A percentile compares a stretch with the other conserved stretches of the same genome.
These are phyloP conservation scores for Panaeolus papilionaceus DNA, from an alignment of 768 basidiomycete genomes.

Conservation along the genomic window DNA sequence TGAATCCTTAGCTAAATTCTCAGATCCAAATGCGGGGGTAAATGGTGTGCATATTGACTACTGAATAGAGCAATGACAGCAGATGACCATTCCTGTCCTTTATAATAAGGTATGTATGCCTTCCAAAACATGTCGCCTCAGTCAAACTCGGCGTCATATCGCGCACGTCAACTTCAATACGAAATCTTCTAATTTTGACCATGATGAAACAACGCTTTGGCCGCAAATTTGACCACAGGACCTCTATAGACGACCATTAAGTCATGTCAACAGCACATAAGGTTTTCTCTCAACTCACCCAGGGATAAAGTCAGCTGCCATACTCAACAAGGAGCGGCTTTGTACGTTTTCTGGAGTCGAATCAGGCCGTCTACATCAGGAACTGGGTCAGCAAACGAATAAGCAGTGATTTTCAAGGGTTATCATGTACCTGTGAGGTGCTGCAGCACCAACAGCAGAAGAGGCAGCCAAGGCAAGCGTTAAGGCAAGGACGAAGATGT, in stretches of 20 bases:
- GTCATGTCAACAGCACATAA: not conserved
- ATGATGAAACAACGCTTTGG: not conserved
- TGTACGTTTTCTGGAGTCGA: not conserved
- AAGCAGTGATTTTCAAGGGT: not conserved
- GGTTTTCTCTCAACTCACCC: not conserved
- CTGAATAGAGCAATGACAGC: not conserved
- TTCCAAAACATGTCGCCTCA: not conserved
- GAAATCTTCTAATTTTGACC: not conserved
- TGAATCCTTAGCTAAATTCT: not conserved
- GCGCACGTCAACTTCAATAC: not conserved
- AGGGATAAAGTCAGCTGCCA: not conserved
- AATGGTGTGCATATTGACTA: not conserved
- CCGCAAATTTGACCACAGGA: not conserved
- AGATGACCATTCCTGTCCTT: too few species aligned
- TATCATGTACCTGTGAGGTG: not conserved
- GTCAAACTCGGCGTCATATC: not conserved
- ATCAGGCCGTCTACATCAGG: too few species aligned
- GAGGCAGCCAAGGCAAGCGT: constrained; percentile 9
- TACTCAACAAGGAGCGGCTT: not conserved
- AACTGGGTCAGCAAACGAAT: not conserved
- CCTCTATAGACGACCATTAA: not conserved
- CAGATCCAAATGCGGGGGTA: not conserved
- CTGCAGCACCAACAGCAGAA: not conserved
- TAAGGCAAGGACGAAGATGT: constrained; percentile 18
- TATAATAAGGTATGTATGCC: too few species aligned